Percentiles rank a stretch among this genome's conserved stretches.
Evolutionary conservation across 805 yeast species (phyloP).

Genomic region (Ogataea neopini): DNA sequence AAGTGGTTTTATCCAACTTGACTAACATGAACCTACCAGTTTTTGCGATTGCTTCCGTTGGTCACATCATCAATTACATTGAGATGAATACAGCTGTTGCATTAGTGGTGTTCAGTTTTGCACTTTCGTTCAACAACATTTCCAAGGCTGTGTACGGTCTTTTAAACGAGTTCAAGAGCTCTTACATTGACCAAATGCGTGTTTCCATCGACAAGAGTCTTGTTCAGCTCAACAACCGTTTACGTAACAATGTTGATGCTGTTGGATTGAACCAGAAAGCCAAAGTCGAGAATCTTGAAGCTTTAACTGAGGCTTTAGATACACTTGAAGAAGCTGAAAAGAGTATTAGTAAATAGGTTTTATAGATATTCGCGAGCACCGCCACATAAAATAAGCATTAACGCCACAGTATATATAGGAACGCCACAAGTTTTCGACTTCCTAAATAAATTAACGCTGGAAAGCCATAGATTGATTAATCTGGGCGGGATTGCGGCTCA

Average conservation of each 20-base stretch:
- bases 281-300: constrained; percentile 12
- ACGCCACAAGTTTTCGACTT: background rate
- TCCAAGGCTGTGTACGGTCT: constrained; percentile 23
- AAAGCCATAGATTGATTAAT: too few species aligned
- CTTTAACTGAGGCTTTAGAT: constrained; percentile 16
- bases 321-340: constrained; percentile 16
- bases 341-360: background rate
- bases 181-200: constrained; percentile 31
- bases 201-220: constrained; percentile 28
- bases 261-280: constrained; percentile 16
- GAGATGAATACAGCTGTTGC: constrained; percentile 32
- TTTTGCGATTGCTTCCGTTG: constrained; percentile 25
- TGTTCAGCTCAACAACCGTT: constrained; percentile 19
- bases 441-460: background rate
- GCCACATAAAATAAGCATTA: constrained; percentile 1
- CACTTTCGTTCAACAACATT: constrained; percentile 29
- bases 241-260: constrained; percentile 18
- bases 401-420: background rate
- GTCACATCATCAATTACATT: constrained; percentile 30
- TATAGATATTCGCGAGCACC: background rate
- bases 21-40: constrained; percentile 31
- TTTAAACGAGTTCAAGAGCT: constrained; percentile 24
- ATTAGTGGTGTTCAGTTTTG: constrained; percentile 30
- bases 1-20: constrained; percentile 25
- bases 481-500: too few species aligned